Evolutionary conservation across 2,329 filamentous ascomycete genomes (phyloP), one percentile per base, ranked within the genome.

Genomic region (Chaetothyriales sp.): DNA sequence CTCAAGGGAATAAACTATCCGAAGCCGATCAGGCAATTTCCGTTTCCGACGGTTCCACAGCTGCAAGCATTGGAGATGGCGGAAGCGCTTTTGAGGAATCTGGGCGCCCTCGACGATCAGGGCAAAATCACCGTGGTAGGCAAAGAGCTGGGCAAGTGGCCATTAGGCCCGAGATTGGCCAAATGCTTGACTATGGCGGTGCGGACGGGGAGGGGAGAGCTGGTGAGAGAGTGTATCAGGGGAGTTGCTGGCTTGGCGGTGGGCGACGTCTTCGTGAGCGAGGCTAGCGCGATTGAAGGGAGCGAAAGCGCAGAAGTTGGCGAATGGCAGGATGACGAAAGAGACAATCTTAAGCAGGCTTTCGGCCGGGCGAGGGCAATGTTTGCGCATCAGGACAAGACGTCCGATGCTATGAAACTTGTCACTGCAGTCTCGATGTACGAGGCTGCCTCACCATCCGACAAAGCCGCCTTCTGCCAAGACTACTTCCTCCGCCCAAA

Each of bases 1-100:
- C 80, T 98, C 61, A 98, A 97, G 72, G 82, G 85, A 48, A 95
- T 98, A 86, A 86, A 89, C 51, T 78, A 95, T 29, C 85, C 90
- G 54, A 83, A 89, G 52, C 56, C 59, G 15, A 85, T 98, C 6
- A 78, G 87, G 65, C 94, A 92, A 67, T 98, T 98, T 65, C 92
- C 94, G 0, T 98, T 97, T 65, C 92, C 92, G 3, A 97, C 90
- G 13, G 82, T 89, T 0, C 92, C 92, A 1, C 83, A 89, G 61
- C 77, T 82, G 13, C 74, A 81, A 50, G 86, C 82, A 56, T 74
- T 98, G 18, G 78, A 80, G 47, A 87, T 85, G 63, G 89, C 92
- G 0, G 92, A 98, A 69, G 88, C 84, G 63, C 75, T 95, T 6
- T 74, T 98, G 7, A 82, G 79, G 46, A 94, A 95, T 64, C 77